A percentile compares a stretch with the other conserved stretches of the same genome.
These are phyloP conservation scores for Populus davidiana DNA, from an alignment of 345 rosid genomes.

Conservation along the genomic window DNA sequence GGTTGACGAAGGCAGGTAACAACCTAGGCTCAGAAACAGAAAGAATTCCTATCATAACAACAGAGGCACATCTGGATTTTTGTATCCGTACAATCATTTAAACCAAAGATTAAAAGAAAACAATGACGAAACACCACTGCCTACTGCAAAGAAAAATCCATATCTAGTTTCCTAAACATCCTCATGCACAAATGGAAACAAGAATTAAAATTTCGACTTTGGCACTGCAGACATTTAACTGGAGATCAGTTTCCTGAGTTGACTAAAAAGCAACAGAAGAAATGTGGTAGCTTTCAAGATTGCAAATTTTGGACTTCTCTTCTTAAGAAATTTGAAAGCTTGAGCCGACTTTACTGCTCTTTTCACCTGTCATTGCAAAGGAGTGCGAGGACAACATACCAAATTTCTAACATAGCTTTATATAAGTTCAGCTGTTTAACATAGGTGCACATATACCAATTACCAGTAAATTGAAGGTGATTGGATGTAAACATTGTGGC, in stretches of 20 bases:
- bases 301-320: background rate
- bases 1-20: conserved; percentile 98
- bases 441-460: background rate
- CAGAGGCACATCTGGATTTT: background rate
- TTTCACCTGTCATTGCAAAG: background rate
- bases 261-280: background rate
- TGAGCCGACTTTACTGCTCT: background rate
- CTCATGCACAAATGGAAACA: background rate
- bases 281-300: background rate
- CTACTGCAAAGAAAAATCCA: background rate
- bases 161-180: background rate
- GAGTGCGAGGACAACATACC: background rate
- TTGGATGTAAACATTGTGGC: background rate
- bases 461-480: background rate
- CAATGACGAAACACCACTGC: background rate
- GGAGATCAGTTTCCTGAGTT: background rate
- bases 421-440: background rate
- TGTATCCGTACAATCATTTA: background rate
- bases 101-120: background rate
- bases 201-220: background rate
- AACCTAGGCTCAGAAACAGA: conserved; percentile 48
- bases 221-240: background rate
- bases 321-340: background rate
- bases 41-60: background rate
- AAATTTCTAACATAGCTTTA: background rate